Base-by-base conservation (phyloP, 148 eudicot species). In the Pharnaceum exiguum region DNA sequence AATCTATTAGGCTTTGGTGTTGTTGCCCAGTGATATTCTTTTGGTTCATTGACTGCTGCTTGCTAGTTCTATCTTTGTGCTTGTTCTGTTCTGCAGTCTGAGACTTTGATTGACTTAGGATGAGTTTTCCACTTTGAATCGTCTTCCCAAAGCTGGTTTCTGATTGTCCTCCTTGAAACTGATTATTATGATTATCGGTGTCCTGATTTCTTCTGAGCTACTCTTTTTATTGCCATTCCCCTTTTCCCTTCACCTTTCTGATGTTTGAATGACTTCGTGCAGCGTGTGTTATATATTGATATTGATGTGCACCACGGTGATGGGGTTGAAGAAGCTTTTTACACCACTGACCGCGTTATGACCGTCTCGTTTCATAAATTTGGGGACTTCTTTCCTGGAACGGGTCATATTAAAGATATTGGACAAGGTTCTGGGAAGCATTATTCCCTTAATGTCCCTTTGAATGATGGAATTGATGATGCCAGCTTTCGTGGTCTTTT, bases 271-370 rank as follows among this genome's bases (percentile, higher is more conserved):
- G 15, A 53, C 68, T 44, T 23, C 53, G n/a, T 58, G 67, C 95
- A 90, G 97, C 97, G 97, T 35, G 95, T 90, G 29, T 53, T 90
- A 39, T 90, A 90, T 70, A 69, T 89, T 36, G 97, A 89, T 65
- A 89, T 89, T 42, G 97, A 86, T 9, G 81, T 89, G 67, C 97
- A 89, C 78, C 97, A 89, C 64, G 97, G 95, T 62, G 97, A 89
- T 69, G 97, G 97, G 54, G 97, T 90, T 57, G 95, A 90, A 77
- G 95, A 86, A 71, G 97, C 97, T 33, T 90, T 90, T 58, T 86
- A 77, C 65, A 83, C 87, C 59, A 90, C 97, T 21, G 87, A 90
- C 28, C 72, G 97, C 77, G 97, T 90, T 37, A 90, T 90, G 95
- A 90, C 97, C 2, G 96, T 90, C 24, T 90, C 97, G 30, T 90